phyloP scores from a whole-genome alignment of 352 stramenopile genomes.

The Globisporangium alternatum region DNA sequence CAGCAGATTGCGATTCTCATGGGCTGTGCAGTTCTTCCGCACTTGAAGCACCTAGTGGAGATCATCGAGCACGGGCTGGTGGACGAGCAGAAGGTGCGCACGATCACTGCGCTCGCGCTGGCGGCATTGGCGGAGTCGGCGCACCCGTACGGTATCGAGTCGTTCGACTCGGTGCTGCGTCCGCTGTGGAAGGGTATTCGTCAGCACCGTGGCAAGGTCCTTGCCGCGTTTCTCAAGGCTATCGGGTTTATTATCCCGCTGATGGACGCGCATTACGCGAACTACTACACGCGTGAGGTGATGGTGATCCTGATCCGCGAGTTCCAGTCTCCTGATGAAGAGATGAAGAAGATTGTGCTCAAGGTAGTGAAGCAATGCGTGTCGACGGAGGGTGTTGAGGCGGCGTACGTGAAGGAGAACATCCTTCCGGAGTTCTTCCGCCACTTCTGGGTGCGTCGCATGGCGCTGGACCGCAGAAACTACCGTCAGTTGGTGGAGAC shows the following conservation, averaged over 20 bases:
- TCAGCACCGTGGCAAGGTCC: slow-evolving; percentile 96
- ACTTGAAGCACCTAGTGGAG: slow-evolving; percentile 97
- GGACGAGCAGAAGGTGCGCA: slow-evolving; percentile 98
- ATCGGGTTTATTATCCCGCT: slow-evolving; percentile 99
- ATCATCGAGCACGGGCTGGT: slow-evolving; percentile 97
- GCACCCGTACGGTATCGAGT: slow-evolving; percentile 99
- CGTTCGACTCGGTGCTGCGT: slow-evolving; percentile 98
- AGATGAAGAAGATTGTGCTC: slow-evolving; percentile 99
- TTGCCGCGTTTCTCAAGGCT: slow-evolving; percentile 98
- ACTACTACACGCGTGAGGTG: slow-evolving; percentile 98
- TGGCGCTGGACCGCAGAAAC: slow-evolving; percentile 97
- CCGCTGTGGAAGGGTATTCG: slow-evolving; percentile 97
- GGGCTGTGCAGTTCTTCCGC: slow-evolving; percentile 97
- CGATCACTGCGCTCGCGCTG: slow-evolving; percentile 98
- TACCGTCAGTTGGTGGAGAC: slow-evolving; percentile 99
- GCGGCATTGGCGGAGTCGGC: slow-evolving; percentile 96
- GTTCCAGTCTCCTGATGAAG: slow-evolving; percentile 98
- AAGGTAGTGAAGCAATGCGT: slow-evolving; percentile 99
- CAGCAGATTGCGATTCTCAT: slow-evolving; percentile 99
- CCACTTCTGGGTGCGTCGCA: slow-evolving; percentile 99
- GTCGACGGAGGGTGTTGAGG: slow-evolving; percentile 97
- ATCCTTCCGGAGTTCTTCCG: slow-evolving; percentile 99
- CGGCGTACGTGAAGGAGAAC: slow-evolving; percentile 96
- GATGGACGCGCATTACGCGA: slow-evolving; percentile 99
- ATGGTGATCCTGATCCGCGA: slow-evolving; percentile 99